phyloP scores from a whole-genome alignment of 345 rosid genomes.

The Gossypium stocksii region DNA sequence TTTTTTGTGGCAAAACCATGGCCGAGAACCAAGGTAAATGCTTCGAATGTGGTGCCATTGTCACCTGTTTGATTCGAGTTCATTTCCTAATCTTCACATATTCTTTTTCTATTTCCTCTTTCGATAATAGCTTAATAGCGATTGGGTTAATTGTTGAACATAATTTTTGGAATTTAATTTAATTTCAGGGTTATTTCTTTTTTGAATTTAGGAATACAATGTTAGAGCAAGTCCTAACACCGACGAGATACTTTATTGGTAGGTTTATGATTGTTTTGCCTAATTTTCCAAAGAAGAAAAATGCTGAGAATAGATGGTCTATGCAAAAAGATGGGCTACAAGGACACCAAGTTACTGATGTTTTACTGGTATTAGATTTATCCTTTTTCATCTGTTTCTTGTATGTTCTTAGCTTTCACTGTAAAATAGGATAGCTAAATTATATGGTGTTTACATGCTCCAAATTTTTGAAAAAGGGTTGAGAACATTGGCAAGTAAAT shows the following conservation, averaged over 20 bases:
- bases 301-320: conserved; percentile 81
- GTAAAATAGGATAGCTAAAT: not conserved
- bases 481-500: not conserved
- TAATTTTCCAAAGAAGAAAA: conserved; percentile 73
- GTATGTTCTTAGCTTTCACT: not conserved
- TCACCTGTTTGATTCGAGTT: conserved; percentile 86
- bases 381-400: not conserved
- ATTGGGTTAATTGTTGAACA: not conserved
- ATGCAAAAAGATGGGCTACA: conserved; percentile 82
- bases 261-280: conserved; percentile 78
- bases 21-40: conserved; percentile 71
- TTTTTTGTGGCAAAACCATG: conserved; percentile 85
- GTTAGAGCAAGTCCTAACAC: conserved; percentile 57
- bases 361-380: conserved; percentile 50
- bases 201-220: conserved; percentile 56
- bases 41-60: conserved; percentile 63
- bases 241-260: conserved; percentile 88
- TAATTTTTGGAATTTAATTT: not conserved
- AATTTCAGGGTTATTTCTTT: not conserved
- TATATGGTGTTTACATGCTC: not conserved
- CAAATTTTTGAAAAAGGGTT: not conserved
- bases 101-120: not conserved
- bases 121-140: not conserved
- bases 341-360: conserved; percentile 79
- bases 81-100: not conserved